These are phyloP conservation scores for Helianthus annuus DNA, from an alignment of 129 eudicot species.

Conservation along the genomic window HanXRQr2.0-SUNRISE NC_035446.2:54493183-54493682, in stretches of 20 bases:
- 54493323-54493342: conserved; percentile 96
- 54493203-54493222: conserved; percentile 97
- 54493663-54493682: conserved; percentile 95
- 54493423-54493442: conserved; percentile 94
- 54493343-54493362: conserved; percentile 97
- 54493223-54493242: conserved; percentile 99
- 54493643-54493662: conserved; percentile 94
- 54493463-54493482: conserved; percentile 93
- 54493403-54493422: conserved; percentile 89
- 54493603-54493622: conserved; percentile 91
- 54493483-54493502: conserved; percentile 35
- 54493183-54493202: conserved; percentile 96
- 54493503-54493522: not conserved
- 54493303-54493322: conserved; percentile 95
- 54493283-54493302: conserved; percentile 88
- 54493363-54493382: conserved; percentile 95
- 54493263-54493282: conserved; percentile 96
- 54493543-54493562: conserved; percentile 81
- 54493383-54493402: conserved; percentile 95
- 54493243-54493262: conserved; percentile 91
- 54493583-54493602: conserved; percentile 81
- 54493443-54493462: conserved; percentile 89
- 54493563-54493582: conserved; percentile 99
- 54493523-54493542: not conserved
- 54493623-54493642: conserved; percentile 97